These are phyloP conservation scores for Sporodiniella umbellata DNA, from an alignment of 371 early-diverging fungal genomes.

Conservation along the genomic window DNA sequence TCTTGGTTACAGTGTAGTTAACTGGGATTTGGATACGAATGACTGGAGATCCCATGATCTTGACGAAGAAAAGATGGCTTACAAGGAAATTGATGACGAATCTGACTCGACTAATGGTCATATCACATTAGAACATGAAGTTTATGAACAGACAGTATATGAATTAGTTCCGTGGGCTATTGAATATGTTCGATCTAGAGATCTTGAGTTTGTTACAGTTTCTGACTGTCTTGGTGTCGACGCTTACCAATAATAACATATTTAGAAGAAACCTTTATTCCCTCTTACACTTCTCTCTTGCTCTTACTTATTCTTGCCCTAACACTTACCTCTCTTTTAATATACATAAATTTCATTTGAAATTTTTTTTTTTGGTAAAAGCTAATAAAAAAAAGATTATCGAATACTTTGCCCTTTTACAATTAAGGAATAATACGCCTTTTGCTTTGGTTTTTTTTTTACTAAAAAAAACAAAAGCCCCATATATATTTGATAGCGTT, in stretches of 20 bases:
- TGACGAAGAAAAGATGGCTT: constrained; percentile 9
- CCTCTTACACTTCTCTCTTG: background rate
- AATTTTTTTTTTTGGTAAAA: too few relatives aligned
- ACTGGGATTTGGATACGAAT: constrained; percentile 53
- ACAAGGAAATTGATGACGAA: constrained; percentile 12
- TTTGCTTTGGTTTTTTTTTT: too few relatives aligned
- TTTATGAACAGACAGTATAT: constrained; percentile 24
- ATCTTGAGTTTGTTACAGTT: constrained; percentile 44
- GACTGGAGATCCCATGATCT: constrained; percentile 38
- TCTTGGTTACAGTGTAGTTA: constrained; percentile 41
- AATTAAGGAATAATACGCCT: too few relatives aligned
- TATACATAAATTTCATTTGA: too few relatives aligned
- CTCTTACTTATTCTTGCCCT: too few relatives aligned
- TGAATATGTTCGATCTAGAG: constrained; percentile 25
- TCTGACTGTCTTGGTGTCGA: constrained; percentile 33
- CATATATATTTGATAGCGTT: too few relatives aligned
- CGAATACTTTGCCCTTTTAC: too few relatives aligned
- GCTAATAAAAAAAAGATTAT: too few relatives aligned
- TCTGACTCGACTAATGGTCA: constrained; percentile 19
- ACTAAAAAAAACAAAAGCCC: too few relatives aligned
- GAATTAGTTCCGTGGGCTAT: constrained; percentile 32
- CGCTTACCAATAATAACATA: constrained; percentile 11
- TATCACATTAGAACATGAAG: constrained; percentile 38
- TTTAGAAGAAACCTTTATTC: background rate
- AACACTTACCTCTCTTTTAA: too few relatives aligned